A percentile compares a stretch with the other conserved stretches of the same genome.
Conservation (phyloP, 306 rosid species). For the Dalbergia cochinchinensis region DNA sequence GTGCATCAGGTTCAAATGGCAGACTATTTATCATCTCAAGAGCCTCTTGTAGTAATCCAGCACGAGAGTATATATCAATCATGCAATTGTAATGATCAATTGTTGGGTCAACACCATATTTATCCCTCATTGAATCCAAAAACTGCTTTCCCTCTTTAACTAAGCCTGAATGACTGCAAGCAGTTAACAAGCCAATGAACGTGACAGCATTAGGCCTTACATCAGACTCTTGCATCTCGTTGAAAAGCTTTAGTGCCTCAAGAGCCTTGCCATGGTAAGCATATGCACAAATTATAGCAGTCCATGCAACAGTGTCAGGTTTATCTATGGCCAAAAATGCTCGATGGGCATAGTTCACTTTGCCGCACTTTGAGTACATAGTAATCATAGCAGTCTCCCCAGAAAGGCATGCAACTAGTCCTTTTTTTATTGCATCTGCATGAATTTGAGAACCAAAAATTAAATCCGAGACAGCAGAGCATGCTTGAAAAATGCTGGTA, state of each 20-base stretch:
- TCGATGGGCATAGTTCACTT: slow-evolving; percentile 59
- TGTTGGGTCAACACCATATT: slow-evolving; percentile 55
- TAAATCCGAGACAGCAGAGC: slow-evolving; percentile 60
- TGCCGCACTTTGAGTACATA: slow-evolving; percentile 76
- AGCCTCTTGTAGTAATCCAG: slow-evolving; percentile 62
- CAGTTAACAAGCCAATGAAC: slow-evolving; percentile 62
- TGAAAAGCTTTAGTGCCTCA: slow-evolving; percentile 58
- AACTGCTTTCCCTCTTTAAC: slow-evolving; percentile 57
- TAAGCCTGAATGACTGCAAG: slow-evolving; percentile 70
- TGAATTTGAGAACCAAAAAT: slow-evolving; percentile 64
- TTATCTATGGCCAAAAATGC: slow-evolving; percentile 59
- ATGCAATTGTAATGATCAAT: slow-evolving; percentile 68
- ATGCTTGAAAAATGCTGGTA: slow-evolving; percentile 73
- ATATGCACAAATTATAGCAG: slow-evolving; percentile 65
- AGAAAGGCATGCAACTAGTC: slow-evolving; percentile 51
- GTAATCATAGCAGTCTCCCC: slow-evolving; percentile 74
- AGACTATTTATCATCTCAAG: slow-evolving; percentile 57
- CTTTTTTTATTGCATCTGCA: slow-evolving; percentile 69
- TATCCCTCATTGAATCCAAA: slow-evolving; percentile 61
- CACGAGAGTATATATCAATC: slow-evolving; percentile 69
- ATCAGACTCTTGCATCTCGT: slow-evolving; percentile 56
- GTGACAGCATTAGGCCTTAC: slow-evolving; percentile 66
- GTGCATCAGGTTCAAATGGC: slow-evolving; percentile 60
- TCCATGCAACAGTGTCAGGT: slow-evolving; percentile 72
- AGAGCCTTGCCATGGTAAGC: slow-evolving; percentile 68